Evolutionary conservation across 2,329 filamentous ascomycete species (phyloP).

Genomic region (Beauveria sp.): DNA sequence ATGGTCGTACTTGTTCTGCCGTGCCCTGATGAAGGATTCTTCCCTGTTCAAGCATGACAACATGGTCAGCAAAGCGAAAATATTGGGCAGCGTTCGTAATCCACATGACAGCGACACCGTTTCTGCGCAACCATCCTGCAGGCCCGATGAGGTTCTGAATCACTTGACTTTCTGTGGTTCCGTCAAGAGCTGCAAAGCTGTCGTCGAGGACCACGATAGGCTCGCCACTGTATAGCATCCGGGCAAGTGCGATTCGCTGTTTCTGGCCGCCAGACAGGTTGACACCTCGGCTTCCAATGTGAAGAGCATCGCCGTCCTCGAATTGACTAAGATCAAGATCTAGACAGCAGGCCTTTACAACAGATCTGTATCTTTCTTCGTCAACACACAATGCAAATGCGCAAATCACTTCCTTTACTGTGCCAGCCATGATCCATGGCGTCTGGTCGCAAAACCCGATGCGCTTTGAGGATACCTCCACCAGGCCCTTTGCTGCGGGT

Average conservation of each 20-base stretch:
- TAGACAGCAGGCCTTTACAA: background rate
- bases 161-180: conserved; percentile 13
- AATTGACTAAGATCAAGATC: conserved; percentile 2
- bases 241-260: conserved; percentile 13
- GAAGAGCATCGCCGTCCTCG: background rate
- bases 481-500: background rate
- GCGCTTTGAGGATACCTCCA: background rate
- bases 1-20: conserved; percentile 14
- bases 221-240: conserved; percentile 11
- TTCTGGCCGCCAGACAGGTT: conserved; percentile 11
- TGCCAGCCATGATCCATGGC: conserved; percentile 2
- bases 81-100: conserved; percentile 27
- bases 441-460: conserved; percentile 10
- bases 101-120: conserved; percentile 24
- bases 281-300: conserved; percentile 6
- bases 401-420: conserved; percentile 8
- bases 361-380: background rate
- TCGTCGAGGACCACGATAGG: conserved; percentile 15
- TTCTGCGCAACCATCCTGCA: conserved; percentile 21
- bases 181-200: conserved; percentile 15
- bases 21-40: conserved; percentile 30
- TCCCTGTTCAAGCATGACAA: conserved; percentile 31
- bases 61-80: conserved; percentile 32
- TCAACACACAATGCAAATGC: background rate
- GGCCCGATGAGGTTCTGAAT: conserved; percentile 14